phyloP scores from a whole-genome alignment of 495 filamentous ascomycete species.

The Cryomyces minteri region DNA sequence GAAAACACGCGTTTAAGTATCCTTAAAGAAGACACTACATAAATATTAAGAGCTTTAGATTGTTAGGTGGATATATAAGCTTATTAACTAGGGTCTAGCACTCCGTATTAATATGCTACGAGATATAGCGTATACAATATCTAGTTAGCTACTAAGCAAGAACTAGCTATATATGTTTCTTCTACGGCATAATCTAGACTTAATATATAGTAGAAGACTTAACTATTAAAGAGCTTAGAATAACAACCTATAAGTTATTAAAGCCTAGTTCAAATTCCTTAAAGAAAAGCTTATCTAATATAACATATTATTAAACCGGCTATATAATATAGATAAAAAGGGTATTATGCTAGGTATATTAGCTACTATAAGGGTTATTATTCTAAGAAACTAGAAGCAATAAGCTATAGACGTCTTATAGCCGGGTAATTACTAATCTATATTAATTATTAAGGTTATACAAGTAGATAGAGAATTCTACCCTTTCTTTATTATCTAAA shows the following conservation, averaged over 20 bases:
- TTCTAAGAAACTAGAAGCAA: not conserved
- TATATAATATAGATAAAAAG: conserved; percentile 30
- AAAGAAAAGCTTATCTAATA: conserved; percentile 18
- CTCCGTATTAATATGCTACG: too few species aligned
- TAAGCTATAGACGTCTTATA: not conserved
- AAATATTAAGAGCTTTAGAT: too few species aligned
- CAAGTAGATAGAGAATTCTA: not conserved
- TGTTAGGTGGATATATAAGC: too few species aligned
- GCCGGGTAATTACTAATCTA: not conserved
- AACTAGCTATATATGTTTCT: conserved; percentile 18
- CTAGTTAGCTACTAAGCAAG: too few species aligned
- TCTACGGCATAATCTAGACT: conserved; percentile 14
- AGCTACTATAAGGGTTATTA: not conserved
- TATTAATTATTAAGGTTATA: not conserved
- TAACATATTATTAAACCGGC: conserved; percentile 21
- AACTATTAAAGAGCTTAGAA: conserved; percentile 19
- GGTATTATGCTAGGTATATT: conserved; percentile 14
- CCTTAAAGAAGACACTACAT: too few species aligned
- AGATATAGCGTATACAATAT: too few species aligned
- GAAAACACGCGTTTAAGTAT: too few species aligned
- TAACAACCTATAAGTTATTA: conserved; percentile 22
- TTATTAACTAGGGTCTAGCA: too few species aligned
- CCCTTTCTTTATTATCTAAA: not conserved
- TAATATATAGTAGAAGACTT: conserved; percentile 12
- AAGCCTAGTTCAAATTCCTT: conserved; percentile 20